Percentiles rank a stretch among this genome's conserved stretches.
phyloP scores from a whole-genome alignment of 2,329 filamentous ascomycete genomes.

The Cladorrhinum sp. region DNA sequence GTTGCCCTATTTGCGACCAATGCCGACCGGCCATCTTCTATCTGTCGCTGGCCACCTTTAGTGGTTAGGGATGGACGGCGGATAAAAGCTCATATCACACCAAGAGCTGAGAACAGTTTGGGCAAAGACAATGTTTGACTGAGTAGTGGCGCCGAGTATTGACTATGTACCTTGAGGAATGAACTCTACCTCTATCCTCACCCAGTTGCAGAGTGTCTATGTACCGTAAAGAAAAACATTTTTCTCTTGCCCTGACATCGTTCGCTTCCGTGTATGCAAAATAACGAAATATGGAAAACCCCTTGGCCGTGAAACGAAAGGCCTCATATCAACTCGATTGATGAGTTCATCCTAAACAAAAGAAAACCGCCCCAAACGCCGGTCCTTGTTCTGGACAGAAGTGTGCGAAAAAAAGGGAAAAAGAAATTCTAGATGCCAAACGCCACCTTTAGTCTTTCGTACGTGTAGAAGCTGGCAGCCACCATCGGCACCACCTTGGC shows the following conservation, averaged over 20 bases:
- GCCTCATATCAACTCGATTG: background rate
- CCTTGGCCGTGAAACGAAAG: background rate
- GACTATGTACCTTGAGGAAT: background rate
- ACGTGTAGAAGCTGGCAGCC: conserved; percentile 66
- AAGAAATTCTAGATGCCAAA: conserved; percentile 57
- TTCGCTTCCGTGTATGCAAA: background rate
- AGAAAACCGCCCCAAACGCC: conserved; percentile 19
- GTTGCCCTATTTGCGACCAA: background rate
- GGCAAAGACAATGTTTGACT: background rate
- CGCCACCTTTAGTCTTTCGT: conserved; percentile 60
- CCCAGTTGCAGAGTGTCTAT: background rate
- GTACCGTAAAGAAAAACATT: background rate
- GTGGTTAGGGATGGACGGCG: background rate
- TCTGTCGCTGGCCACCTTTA: background rate
- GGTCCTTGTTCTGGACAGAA: conserved; percentile 11
- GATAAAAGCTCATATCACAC: background rate
- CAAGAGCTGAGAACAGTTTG: background rate
- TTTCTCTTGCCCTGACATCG: background rate
- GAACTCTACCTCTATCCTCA: background rate
- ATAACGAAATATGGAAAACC: background rate
- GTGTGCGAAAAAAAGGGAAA: conserved; percentile 2
- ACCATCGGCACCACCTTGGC: conserved; percentile 89
- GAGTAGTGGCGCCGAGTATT: background rate
- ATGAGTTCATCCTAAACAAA: background rate
- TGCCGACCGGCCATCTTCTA: too few species aligned